A percentile compares a stretch with the other conserved stretches of the same genome.
These are phyloP conservation scores for Sugiyamaella floridensis DNA, from an alignment of 805 yeast genomes.

Conservation along the genomic window DNA sequence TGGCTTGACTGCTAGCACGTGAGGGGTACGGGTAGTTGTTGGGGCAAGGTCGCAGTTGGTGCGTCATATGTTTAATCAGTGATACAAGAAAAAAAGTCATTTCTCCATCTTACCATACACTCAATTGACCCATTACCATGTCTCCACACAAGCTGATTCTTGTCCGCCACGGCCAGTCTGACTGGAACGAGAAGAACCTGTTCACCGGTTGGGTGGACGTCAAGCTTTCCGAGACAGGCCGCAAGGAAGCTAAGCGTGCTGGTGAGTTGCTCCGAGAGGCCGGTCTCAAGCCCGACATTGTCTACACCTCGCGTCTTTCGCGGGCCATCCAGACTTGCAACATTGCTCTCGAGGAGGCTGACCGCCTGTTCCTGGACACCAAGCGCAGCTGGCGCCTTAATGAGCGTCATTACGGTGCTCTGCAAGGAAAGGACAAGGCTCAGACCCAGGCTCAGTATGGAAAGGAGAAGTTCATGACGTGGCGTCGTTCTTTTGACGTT, in stretches of 20 bases:
- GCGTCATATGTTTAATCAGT: background rate
- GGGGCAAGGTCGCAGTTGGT: background rate
- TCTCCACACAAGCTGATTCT: conserved; percentile 57
- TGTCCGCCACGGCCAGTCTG: conserved; percentile 99
- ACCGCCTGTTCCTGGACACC: conserved; percentile 84
- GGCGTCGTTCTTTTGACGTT: conserved; percentile 96
- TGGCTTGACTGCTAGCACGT: background rate
- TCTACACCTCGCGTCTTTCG: conserved; percentile 84
- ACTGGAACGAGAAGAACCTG: conserved; percentile 96
- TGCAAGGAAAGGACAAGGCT: conserved; percentile 98
- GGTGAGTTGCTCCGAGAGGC: conserved; percentile 88
- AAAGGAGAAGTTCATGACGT: conserved; percentile 85
- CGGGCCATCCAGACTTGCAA: conserved; percentile 97
- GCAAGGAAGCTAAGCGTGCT: conserved; percentile 85
- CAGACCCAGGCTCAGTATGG: conserved; percentile 83
- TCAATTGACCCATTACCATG: background rate
- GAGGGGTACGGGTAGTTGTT: background rate
- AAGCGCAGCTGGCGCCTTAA: conserved; percentile 96
- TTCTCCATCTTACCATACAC: background rate
- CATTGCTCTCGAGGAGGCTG: conserved; percentile 81
- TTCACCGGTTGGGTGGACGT: conserved; percentile 99
- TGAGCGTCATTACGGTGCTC: conserved; percentile 98
- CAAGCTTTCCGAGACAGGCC: conserved; percentile 73
- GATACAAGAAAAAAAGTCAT: too few relatives aligned
- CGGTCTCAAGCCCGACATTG: conserved; percentile 74